Conservation (phyloP, 2,329 filamentous ascomycete species). For the Tolypocladium tropicale region DNA sequence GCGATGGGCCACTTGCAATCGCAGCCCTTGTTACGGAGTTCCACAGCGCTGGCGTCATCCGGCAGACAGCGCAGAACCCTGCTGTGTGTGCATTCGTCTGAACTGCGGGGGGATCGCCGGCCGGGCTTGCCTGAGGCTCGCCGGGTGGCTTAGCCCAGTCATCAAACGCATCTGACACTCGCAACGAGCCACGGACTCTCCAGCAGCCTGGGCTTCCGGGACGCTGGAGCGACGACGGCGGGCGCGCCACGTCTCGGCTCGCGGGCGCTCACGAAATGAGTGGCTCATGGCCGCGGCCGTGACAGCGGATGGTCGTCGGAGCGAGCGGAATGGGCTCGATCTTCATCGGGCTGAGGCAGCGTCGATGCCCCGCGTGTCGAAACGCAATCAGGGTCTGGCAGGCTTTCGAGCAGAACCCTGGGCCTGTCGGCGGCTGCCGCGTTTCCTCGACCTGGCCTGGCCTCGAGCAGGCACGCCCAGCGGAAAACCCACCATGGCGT, state of each 20-base stretch:
- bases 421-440: not conserved
- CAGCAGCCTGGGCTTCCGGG: not conserved
- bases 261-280: not conserved
- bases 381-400: not conserved
- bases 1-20: not conserved
- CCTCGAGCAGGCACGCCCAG: not conserved
- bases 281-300: not conserved
- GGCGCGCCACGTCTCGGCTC: not conserved
- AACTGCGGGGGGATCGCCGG: not conserved
- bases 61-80: too few species aligned
- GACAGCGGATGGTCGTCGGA: not conserved
- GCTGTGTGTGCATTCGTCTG: not conserved
- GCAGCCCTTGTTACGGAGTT: too few species aligned
- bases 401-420: not conserved
- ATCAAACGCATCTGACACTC: constrained; percentile 1
- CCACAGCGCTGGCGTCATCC: too few species aligned
- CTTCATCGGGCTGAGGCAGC: not conserved
- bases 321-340: not conserved
- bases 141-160: not conserved
- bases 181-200: not conserved
- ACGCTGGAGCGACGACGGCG: not conserved
- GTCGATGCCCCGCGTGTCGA: not conserved
- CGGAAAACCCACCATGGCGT: not conserved
- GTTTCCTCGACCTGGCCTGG: not conserved
- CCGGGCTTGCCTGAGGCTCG: not conserved